Base-by-base conservation (phyloP, 306 rosid species). In the Sicyos edulis region DNA sequence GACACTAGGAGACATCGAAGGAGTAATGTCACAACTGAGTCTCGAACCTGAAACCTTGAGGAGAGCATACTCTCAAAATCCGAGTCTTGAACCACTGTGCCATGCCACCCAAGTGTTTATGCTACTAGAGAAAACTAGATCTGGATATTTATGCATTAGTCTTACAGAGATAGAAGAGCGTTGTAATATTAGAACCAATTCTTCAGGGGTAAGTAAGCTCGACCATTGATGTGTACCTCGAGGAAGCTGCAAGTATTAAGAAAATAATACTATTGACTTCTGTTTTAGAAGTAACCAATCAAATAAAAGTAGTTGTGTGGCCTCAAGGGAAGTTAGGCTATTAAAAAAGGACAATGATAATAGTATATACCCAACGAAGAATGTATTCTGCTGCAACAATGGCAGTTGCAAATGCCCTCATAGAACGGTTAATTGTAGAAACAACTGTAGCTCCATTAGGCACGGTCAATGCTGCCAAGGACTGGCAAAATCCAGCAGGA, bases 141-240 rank as follows among this genome's bases (percentile, higher is more conserved):
- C 6, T 55, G 45, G 69, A 59, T 14, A n/a, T 54, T 29, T 63
- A 60, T 20, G 56, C 20, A 6, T 65, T 17, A 22, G 6, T 77
- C 89, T 76, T 81, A 93, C 96, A 7, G 79, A 84, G 49, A 93
- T 79, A 26, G 89, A 85, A 34, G 91, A 75, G 0, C 96, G 92
- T 75, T 88, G 88, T 55, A 89, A 85, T 72, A 93, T 87, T 72
- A 93, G 84, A 74, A 83, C 89, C 76, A 93, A 82, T 70, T 91
- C 97, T 63, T 87, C 96, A 37, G 97, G 97, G 11, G 92, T 87
- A 24, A 91, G 83, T 75, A 93, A 89, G 81, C 85, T 85, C 52
- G 96, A 87, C 95, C 96, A 86, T 24, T 88, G 83, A 70, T 92
- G 98, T 7, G 96, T 92, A n/a, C 98, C 97, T 81, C 11, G 84